These are phyloP conservation scores for Sporodiniella umbellata DNA, from an alignment of 371 early-diverging fungal species.

Conservation along the genomic window DNA sequence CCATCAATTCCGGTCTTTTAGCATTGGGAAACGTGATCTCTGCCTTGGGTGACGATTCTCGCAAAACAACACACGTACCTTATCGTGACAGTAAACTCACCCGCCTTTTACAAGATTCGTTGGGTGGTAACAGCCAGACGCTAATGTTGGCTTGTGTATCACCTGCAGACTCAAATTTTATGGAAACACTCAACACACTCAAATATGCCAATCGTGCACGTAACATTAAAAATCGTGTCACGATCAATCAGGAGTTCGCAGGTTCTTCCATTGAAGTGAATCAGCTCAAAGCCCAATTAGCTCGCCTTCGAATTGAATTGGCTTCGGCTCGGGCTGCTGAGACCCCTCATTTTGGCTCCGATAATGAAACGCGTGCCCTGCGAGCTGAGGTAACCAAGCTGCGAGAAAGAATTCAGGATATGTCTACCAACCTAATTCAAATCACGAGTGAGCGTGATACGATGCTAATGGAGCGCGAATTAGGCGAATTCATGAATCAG, in stretches of 20 bases:
- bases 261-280: slow-evolving; percentile 63
- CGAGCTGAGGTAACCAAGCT: slow-evolving; percentile 48
- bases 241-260: slow-evolving; percentile 72
- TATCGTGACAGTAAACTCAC: slow-evolving; percentile 99
- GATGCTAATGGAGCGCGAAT: slow-evolving; percentile 53
- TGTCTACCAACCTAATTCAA: slow-evolving; percentile 45
- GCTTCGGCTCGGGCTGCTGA: slow-evolving; percentile 43
- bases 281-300: slow-evolving; percentile 66
- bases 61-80: slow-evolving; percentile 77
- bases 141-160: slow-evolving; percentile 93
- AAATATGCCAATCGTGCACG: slow-evolving; percentile 89
- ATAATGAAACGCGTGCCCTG: slow-evolving; percentile 48
- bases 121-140: slow-evolving; percentile 93
- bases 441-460: slow-evolving; percentile 63
- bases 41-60: slow-evolving; percentile 87
- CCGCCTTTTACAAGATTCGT: slow-evolving; percentile 90
- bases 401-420: slow-evolving; percentile 53
- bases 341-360: slow-evolving; percentile 5
- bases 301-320: slow-evolving; percentile 65
- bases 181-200: slow-evolving; percentile 91
- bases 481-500: slow-evolving; percentile 35
- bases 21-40: slow-evolving; percentile 99
- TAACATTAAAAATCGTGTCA: slow-evolving; percentile 82
- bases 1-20: slow-evolving; percentile 96
- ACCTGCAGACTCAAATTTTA: slow-evolving; percentile 74